phyloP scores from a whole-genome alignment of 1,284 basidiomycete species.

The Cystobasidiaceae sp. region DNA sequence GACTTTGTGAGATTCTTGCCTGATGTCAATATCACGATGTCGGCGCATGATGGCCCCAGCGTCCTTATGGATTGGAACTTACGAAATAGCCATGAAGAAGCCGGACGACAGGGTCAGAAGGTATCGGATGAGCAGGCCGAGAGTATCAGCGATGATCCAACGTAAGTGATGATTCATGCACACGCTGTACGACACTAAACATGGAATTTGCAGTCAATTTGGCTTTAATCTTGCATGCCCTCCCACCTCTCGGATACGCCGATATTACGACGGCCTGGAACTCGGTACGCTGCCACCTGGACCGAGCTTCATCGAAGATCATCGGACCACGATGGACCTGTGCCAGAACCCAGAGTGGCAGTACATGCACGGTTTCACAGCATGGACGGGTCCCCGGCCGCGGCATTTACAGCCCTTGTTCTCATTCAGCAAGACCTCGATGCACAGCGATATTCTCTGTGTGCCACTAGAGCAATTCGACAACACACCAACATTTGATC shows the following conservation, averaged over 20 bases:
- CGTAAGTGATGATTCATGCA: slow-evolving; percentile 21
- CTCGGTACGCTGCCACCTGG: slow-evolving; percentile 34
- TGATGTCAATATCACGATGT: slow-evolving; percentile 38
- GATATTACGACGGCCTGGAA: slow-evolving; percentile 39
- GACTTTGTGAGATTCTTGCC: slow-evolving; percentile 31
- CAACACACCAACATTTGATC: slow-evolving; percentile 46
- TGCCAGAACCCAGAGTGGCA: slow-evolving; percentile 51
- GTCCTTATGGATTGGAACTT: slow-evolving; percentile 33
- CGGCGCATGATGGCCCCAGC: slow-evolving; percentile 38
- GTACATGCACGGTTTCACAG: slow-evolving; percentile 43
- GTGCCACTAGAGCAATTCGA: slow-evolving; percentile 52
- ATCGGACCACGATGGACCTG: slow-evolving; percentile 51
- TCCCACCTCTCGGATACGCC: slow-evolving; percentile 39
- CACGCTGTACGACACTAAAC: neutral
- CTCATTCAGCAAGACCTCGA: slow-evolving; percentile 43
- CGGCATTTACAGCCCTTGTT: slow-evolving; percentile 41
- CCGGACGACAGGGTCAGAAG: slow-evolving; percentile 24
- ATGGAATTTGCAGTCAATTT: slow-evolving; percentile 39
- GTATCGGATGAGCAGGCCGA: slow-evolving; percentile 31
- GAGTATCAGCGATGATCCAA: slow-evolving; percentile 33
- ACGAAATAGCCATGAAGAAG: slow-evolving; percentile 24
- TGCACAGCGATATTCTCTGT: slow-evolving; percentile 51
- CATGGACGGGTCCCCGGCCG: slow-evolving; percentile 40
- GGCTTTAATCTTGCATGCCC: slow-evolving; percentile 44
- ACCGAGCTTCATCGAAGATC: slow-evolving; percentile 49